A percentile compares a stretch with the other conserved stretches of the same genome.
Evolutionary conservation across 1,139 yeast species (phyloP).

Genomic region (Blastobotrys buckinghamii): DNA sequence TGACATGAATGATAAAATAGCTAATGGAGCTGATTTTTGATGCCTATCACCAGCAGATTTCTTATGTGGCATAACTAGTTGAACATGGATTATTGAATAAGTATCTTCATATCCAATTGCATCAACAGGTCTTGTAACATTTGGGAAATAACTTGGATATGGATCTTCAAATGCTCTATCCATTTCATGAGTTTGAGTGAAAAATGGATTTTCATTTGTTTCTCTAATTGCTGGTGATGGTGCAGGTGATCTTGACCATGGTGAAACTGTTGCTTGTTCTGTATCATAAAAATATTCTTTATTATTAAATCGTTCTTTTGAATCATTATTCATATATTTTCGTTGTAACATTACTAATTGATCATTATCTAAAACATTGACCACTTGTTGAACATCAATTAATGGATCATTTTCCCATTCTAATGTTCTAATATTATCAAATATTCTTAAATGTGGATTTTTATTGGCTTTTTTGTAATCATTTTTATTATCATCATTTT

Average conservation of each 20-base stretch:
- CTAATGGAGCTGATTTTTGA: constrained; percentile 29
- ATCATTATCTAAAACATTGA: constrained; percentile 27
- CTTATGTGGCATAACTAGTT: constrained; percentile 24
- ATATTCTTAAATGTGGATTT: constrained; percentile 13
- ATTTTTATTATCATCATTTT: neutral
- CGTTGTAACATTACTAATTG: constrained; percentile 28
- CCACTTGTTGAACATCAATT: constrained; percentile 29
- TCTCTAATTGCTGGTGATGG: constrained; percentile 31
- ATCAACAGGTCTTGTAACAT: constrained; percentile 17
- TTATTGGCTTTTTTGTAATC: constrained; percentile 5
- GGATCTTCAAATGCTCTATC: constrained; percentile 27
- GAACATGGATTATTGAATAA: constrained; percentile 30
- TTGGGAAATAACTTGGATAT: constrained; percentile 10
- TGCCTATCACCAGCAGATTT: neutral
- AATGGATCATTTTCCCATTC: constrained; percentile 32
- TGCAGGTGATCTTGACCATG: constrained; percentile 33
- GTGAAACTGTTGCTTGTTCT: constrained; percentile 30
- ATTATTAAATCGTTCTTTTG: neutral
- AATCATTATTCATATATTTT: constrained; percentile 17
- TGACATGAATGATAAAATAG: constrained; percentile 31
- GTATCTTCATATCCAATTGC: constrained; percentile 31
- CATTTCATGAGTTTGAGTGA: constrained; percentile 20
- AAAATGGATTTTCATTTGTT: constrained; percentile 28
- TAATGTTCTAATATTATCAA: constrained; percentile 26
- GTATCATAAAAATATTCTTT: constrained; percentile 20